Evolutionary conservation across 2,329 filamentous ascomycete species (phyloP), one percentile per base, ranked within the genome.

Genomic region (Colletotrichum tamarilloi): DNA sequence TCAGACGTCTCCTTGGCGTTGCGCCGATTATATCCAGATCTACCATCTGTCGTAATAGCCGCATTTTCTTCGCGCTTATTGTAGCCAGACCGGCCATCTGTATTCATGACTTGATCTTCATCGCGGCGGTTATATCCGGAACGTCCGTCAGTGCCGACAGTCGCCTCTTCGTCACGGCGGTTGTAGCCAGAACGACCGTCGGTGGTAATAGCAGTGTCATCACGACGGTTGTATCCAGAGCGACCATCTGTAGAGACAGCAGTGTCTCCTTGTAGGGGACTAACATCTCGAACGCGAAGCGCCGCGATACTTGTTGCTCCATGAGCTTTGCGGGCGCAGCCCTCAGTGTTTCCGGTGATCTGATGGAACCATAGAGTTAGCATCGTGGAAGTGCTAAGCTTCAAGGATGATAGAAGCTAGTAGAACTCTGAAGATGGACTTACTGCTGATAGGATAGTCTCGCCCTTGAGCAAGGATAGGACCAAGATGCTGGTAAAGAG

Each of bases 171-270:
- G 7, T 35, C 53, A 5, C 63, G 53, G 3, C 42, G 30, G 6
- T 59, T 67, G 6, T 57, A 57, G 1, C 52, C 63, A 16, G 63
- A 49, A 0, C 64, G 42, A 1, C 64, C 64, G 3, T 52, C 55
- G 0, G 55, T 58, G 1, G 19, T n/a, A 1, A 38, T 42, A 4
- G 22, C 55, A 5, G 11, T 8, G 19, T 67, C 26, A 4, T 55
- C 62, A 1, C 55, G 38, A 5, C 64, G 55, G 11, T 67, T 67
- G 30, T 67, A 67, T 2, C 65, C 65, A 14, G 63, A 67, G 11
- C 63, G 63, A 4, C 55, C 55, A 7, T 58, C 53, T 16, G 60
- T n/a, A 16, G 65, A 52, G 26, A 22, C 2, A 26, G 9, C n/a
- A 6, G 38, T 16, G 28, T 19, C 56, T 11, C 19, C 42, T 22